Conservation (phyloP, 2,329 filamentous ascomycete species). For the Paracoccidioides lutzii region DNA sequence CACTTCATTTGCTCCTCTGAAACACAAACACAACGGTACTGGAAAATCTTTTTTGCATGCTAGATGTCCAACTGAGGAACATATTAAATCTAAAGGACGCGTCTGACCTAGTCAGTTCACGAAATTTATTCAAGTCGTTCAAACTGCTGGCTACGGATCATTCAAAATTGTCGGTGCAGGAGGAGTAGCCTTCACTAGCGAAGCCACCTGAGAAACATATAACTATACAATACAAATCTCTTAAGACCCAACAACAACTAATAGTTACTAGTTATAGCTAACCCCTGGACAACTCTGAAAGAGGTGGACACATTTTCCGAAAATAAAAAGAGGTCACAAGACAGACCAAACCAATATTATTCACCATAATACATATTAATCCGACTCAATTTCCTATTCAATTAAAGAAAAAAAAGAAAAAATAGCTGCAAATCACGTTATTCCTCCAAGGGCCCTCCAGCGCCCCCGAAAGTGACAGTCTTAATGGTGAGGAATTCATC, state of each 20-base stretch:
- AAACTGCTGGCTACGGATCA: too few relatives aligned
- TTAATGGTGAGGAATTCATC: slow-evolving; percentile 66
- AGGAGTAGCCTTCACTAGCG: too few relatives aligned
- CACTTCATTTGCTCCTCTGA: too few relatives aligned
- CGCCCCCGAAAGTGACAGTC: slow-evolving; percentile 52
- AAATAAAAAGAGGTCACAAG: background rate
- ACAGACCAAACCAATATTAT: background rate
- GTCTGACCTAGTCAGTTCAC: too few relatives aligned
- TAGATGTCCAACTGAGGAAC: too few relatives aligned
- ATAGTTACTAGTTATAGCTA: background rate
- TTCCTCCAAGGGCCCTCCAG: slow-evolving; percentile 44
- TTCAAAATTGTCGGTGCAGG: too few relatives aligned
- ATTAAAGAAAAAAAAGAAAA: background rate
- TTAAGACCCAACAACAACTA: background rate
- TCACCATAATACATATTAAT: background rate
- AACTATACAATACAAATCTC: background rate
- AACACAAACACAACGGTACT: too few relatives aligned
- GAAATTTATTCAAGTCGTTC: too few relatives aligned
- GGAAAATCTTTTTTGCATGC: too few relatives aligned
- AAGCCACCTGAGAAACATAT: too few relatives aligned
- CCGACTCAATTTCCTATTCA: background rate
- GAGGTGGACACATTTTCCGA: background rate
- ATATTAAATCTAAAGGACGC: too few relatives aligned
- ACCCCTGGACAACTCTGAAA: background rate
- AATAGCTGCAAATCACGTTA: slow-evolving; percentile 7